Evolutionary conservation across 352 stramenopile genomes (phyloP), one percentile per base, ranked within the genome.

Genomic region (Globisporangium sylvaticum): DNA sequence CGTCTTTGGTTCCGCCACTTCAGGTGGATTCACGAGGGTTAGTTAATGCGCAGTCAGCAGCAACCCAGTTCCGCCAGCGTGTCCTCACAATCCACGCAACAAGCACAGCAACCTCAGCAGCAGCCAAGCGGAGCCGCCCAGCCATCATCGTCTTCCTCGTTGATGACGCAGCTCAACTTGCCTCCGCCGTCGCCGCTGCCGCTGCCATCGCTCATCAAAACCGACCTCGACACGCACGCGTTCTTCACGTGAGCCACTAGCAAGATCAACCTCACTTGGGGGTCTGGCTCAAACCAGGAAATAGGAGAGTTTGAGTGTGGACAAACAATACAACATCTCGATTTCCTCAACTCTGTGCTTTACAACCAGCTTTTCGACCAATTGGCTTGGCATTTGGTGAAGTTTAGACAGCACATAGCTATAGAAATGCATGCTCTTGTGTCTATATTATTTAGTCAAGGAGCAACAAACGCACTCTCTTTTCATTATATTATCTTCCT

Each of bases 121-220:
- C 48, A 22, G 15, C 53, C 25, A 58, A 58, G 15, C 14, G 25
- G 12, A 2, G 24, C 27, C 53, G 20, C 15, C 12, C 14, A 46
- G 15, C 39, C 39, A 20, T 14, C 39, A 4, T 46, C 37, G 20
- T 31, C 29, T 31, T 31, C 29, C 29, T 46, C 39, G n/a, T n/a
- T 46, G 39, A 8, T 14, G 15, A 14, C 15, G 15, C 53, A 37
- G 53, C 29, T 62, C 31, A 27, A 7, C 56, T 50, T 50, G 34
- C 44, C 37, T 5, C 6, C 62, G 18, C 77, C 78, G 20, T 89
- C 79, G 34, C 74, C 83, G 34, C 70, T 92, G 52, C 83, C 83
- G 6, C 61, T 93, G 18, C 84, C 85, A 14, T 95, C 87, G 46
- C 84, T 84, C 10, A 93, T 95, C 68, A 95, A 95, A 64, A 93